phyloP scores from a whole-genome alignment of 2,329 filamentous ascomycete species.

The Colletotrichum orbiculare region DNA sequence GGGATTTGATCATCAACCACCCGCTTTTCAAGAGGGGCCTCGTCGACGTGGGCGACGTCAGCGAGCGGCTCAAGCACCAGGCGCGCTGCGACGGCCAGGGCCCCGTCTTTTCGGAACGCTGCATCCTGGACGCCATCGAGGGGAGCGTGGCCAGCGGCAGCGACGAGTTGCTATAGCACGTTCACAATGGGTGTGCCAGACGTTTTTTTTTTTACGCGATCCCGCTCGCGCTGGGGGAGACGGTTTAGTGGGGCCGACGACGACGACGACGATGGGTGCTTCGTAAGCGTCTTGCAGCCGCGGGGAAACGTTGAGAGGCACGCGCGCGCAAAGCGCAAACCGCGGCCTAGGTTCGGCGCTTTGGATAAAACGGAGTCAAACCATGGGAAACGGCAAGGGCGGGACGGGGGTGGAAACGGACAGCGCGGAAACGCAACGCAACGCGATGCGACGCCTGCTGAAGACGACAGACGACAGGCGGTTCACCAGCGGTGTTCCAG shows the following conservation, averaged over 20 bases:
- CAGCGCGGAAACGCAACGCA: too few species aligned
- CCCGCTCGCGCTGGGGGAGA: too few species aligned
- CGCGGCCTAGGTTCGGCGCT: conserved; percentile 32
- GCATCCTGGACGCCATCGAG: conserved; percentile 79
- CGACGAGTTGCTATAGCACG: conserved; percentile 73
- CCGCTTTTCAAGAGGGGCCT: conserved; percentile 80
- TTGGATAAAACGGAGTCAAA: conserved; percentile 33
- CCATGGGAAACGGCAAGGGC: background rate
- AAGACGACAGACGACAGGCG: conserved; percentile 27
- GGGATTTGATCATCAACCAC: conserved; percentile 89
- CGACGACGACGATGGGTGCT: too few species aligned
- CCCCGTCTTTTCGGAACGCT: conserved; percentile 85
- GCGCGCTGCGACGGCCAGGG: conserved; percentile 89
- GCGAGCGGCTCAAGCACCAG: conserved; percentile 78
- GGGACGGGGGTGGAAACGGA: too few species aligned
- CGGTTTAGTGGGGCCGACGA: too few species aligned
- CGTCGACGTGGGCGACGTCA: conserved; percentile 85
- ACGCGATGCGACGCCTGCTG: conserved; percentile 5
- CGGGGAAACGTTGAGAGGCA: too few species aligned
- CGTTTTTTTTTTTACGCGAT: conserved; percentile 14
- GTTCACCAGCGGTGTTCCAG: too few species aligned
- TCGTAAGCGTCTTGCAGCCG: conserved; percentile 25
- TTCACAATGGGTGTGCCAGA: conserved; percentile 6
- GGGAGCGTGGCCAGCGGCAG: conserved; percentile 80
- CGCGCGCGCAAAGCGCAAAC: background rate